Base-by-base conservation (phyloP, 192 early-diverging fungal species). In the Entomortierella beljakovae region DNA sequence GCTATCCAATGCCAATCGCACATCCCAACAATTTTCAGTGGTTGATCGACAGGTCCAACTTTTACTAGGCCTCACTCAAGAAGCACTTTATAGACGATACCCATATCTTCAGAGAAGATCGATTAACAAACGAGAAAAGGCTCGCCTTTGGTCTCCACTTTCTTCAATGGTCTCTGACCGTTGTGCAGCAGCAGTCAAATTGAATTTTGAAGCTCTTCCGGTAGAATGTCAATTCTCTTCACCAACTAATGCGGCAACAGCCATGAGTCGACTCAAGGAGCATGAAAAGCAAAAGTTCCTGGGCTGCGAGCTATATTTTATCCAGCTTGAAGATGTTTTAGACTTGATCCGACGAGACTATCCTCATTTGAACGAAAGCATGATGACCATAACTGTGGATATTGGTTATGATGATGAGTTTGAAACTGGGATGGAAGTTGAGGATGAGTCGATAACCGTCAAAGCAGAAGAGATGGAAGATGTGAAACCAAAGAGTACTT, bases 91-190 rank as follows among this genome's bases (percentile, higher is more conserved):
- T 72, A 52, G 55, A 28, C 80, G 71, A n/a, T 93, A 93, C 49
- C 86, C 89, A n/a, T 80, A 88, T 29, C 69, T 93, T 20, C 73
- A 77, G 42, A 85, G 88, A 22, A 84, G 87, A 20, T 51, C 65
- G 33, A 72, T 93, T 15, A 86, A 76, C 7, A 65, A 66, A 15
- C 63, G 77, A 0, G 90, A 93, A 53, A 93, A 93, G 73, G 89
- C 88, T 57, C 88, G 88, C 20, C 68, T 93, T 20, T 93, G 91
- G 91, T 87, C 85, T 29, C 91, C 91, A 0, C 67, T 93, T n/a
- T 82, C 91, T 0, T 83, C 81, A 5, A 92, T 92, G 91, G 72
- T 88, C 16, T 80, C 77, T 13, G 77, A 80, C 46, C 67, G 79
- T 2, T 86, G 85, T 77, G 82, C 82, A 3, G 74, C 75, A 0